These are phyloP conservation scores for Nidula microcarpa DNA, from an alignment of 768 basidiomycete species.

Conservation along the genomic window DNA sequence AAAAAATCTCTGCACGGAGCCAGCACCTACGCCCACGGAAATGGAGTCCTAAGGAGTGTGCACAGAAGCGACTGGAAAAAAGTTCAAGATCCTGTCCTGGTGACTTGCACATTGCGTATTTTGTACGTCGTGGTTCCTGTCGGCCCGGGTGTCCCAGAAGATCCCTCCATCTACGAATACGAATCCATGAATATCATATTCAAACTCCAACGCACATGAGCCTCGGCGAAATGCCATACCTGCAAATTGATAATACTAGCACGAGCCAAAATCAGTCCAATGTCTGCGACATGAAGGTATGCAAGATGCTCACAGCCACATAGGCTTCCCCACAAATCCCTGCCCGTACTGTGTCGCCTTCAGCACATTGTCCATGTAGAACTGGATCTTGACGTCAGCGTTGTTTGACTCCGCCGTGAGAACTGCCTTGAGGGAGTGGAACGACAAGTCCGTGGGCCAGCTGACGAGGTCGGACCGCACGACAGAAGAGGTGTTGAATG, in stretches of 20 bases:
- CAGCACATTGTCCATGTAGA: constrained; percentile 34
- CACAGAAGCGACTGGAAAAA: neutral
- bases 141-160: constrained; percentile 40
- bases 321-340: constrained; percentile 34
- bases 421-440: constrained; percentile 38
- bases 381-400: constrained; percentile 34
- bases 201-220: neutral
- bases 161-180: constrained; percentile 37
- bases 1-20: too few species aligned
- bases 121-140: constrained; percentile 37
- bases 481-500: constrained; percentile 40
- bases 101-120: constrained; percentile 35
- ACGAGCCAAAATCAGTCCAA: neutral
- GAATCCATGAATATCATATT: neutral
- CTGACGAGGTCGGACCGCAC: constrained; percentile 33
- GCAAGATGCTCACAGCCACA: constrained; percentile 33
- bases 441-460: constrained; percentile 41
- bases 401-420: constrained; percentile 33
- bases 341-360: constrained; percentile 33
- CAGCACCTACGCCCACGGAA: too few species aligned
- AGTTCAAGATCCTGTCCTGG: constrained; percentile 25
- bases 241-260: constrained; percentile 39
- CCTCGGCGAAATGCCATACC: constrained; percentile 12
- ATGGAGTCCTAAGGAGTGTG: too few species aligned
- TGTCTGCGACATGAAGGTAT: neutral